phyloP scores from a whole-genome alignment of 139 green algal genomes.

The Chlorella sorokiniana region DNA sequence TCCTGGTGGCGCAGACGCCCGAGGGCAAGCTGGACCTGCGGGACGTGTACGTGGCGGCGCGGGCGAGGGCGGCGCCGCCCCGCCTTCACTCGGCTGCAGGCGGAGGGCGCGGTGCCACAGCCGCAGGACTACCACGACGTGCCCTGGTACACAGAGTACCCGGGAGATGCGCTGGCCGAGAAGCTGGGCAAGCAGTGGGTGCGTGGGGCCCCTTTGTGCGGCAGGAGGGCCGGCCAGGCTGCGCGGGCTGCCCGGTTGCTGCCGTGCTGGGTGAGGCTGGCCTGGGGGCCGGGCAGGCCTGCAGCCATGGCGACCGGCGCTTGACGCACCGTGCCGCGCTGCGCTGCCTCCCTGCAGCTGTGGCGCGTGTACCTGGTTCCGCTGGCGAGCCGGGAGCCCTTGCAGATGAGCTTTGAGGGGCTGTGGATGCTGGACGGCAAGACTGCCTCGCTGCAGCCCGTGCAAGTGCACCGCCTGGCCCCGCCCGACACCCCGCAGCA shows the following conservation, averaged over 20 bases:
- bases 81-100: constrained; percentile 3
- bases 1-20: constrained; percentile 7
- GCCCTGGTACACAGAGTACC: constrained; percentile 19
- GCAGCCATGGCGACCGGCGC: no score
- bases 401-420: constrained; percentile 19
- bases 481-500: constrained; percentile 20
- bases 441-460: constrained; percentile 5
- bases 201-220: no score
- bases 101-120: not conserved
- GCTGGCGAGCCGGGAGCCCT: constrained; percentile 6
- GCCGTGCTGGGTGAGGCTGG: not conserved
- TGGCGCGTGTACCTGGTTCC: constrained; percentile 20
- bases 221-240: not conserved
- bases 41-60: constrained; percentile 6
- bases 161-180: not conserved
- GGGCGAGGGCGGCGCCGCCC: not conserved
- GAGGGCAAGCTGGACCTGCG: constrained; percentile 27
- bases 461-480: constrained; percentile 29
- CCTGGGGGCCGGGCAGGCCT: no score
- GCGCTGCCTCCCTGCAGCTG: not conserved
- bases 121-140: not conserved
- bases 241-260: not conserved
- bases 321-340: no score
- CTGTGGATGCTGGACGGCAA: constrained; percentile 40
- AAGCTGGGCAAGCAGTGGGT: constrained; percentile 18